Conservation (phyloP, 75 land plant species). For the Picea sitchensis region DNA sequence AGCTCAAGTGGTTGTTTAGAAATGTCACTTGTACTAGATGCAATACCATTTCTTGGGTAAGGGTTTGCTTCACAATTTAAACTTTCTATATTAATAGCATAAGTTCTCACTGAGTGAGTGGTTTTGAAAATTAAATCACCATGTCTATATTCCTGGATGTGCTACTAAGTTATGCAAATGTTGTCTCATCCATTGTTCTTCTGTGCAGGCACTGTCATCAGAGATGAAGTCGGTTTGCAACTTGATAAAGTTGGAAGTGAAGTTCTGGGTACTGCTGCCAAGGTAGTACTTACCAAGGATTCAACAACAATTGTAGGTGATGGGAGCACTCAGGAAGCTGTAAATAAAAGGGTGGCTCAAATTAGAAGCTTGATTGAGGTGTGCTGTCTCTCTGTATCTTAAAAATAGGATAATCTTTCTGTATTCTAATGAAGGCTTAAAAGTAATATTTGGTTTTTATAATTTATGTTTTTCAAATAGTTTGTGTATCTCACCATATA, state of each 20-base stretch:
- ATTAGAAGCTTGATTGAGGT: conserved; percentile 62
- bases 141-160: neutral
- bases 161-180: neutral
- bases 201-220: conserved; percentile 70
- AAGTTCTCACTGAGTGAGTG: neutral
- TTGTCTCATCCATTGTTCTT: neutral
- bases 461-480: neutral
- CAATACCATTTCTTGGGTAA: too few relatives aligned
- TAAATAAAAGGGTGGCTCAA: conserved; percentile 58
- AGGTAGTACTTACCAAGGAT: conserved; percentile 75
- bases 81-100: neutral
- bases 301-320: conserved; percentile 83
- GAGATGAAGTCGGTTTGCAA: conserved; percentile 74
- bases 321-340: conserved; percentile 69
- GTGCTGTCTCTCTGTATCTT: neutral
- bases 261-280: conserved; percentile 75
- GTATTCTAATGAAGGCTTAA: neutral
- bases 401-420: neutral
- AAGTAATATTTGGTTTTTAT: neutral
- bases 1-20: too few relatives aligned
- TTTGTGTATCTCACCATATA: neutral
- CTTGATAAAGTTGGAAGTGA: conserved; percentile 71
- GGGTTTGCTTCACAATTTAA: neutral
- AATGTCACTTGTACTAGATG: too few relatives aligned
- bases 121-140: neutral